Evolutionary conservation across 768 basidiomycete genomes (phyloP).

Genomic region (Pulveroboletus ravenelii): DNA sequence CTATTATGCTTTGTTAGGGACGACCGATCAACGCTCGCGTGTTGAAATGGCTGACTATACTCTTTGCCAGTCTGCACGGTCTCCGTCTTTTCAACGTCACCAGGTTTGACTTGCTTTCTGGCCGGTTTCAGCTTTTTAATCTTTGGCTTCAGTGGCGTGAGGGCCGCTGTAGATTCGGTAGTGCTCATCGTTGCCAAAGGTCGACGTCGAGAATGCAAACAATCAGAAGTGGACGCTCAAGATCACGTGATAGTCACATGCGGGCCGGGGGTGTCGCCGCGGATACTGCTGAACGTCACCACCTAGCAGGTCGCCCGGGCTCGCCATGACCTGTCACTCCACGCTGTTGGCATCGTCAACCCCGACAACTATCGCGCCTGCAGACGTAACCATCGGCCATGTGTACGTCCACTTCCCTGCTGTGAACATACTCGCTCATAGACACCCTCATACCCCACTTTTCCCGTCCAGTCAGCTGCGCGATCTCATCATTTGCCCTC

Average conservation of each 20-base stretch:
- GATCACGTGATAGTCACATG: slow-evolving; percentile 26
- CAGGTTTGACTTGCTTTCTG: slow-evolving; percentile 88
- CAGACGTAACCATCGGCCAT: slow-evolving; percentile 55
- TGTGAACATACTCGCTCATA: background rate
- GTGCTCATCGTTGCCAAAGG: slow-evolving; percentile 28
- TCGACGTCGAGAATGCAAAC: background rate
- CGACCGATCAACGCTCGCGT: background rate
- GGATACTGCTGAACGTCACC: slow-evolving; percentile 8
- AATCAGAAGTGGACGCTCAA: background rate
- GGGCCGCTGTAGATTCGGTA: slow-evolving; percentile 20
- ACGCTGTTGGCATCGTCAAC: slow-evolving; percentile 40
- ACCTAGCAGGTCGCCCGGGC: background rate
- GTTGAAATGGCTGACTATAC: slow-evolving; percentile 66
- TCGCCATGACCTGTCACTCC: slow-evolving; percentile 44
- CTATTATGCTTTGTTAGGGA: slow-evolving; percentile 34
- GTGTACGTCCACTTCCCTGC: slow-evolving; percentile 41
- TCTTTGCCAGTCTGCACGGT: slow-evolving; percentile 91
- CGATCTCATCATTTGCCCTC: slow-evolving; percentile 73
- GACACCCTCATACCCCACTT: slow-evolving; percentile 7
- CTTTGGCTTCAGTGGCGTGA: slow-evolving; percentile 20
- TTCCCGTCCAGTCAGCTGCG: slow-evolving; percentile 56
- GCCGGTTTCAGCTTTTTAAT: slow-evolving; percentile 81
- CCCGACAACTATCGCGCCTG: slow-evolving; percentile 39
- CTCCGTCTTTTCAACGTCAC: slow-evolving; percentile 86
- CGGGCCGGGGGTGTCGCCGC: slow-evolving; percentile 15